Base-by-base conservation (phyloP, 495 filamentous ascomycete species). In the Penicillium cinerascens region DNA sequence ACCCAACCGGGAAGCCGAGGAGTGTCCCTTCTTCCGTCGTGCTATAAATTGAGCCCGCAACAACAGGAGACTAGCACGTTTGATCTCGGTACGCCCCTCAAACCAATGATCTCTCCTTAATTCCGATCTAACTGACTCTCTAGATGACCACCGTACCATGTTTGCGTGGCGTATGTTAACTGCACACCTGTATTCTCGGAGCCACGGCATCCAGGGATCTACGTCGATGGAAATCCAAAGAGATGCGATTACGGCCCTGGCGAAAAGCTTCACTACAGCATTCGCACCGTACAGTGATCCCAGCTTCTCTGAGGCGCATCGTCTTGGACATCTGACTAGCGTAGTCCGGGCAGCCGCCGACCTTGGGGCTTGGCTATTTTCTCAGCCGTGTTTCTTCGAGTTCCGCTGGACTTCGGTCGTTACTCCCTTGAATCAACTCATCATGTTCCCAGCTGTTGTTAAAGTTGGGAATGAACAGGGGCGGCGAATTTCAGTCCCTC, bases 121-220 rank as follows among this genome's bases (percentile, higher is more conserved):
- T 13, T 26, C 25, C 25, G 25, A 4, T 29, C 6, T 3, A 15
- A 21, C 1, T 4, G 18, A 35, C 16, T 25, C 22, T 40, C 25
- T 47, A 54, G 37, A 44, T 39, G 33, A 35, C 20, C 20, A 52
- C 29, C 38, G 42, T 10, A 27, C 50, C 42, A 18, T 56, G 15
- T 67, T 63, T 44, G 47, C 52, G 25, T 67, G 64, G 64, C 64
- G 67, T 38, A 63, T 70, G 48, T 49, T 67, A 25, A 59, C 58
- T 8, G 53, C 59, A 0, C 22, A 61, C 33, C 47, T 68, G 39
- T 43, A 59, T 38, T 1, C n/a, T 18, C 43, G n/a, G 33, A 10
- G 27, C 21, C 43, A 16, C 11, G 20, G 13, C 10, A 33, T 27
- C 45, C 38, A 26, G 25, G 7, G n/a, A 11, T 15, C 53, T 21